These are phyloP conservation scores for Neolentinus lepideus DNA, from an alignment of 1,284 basidiomycete genomes.

Conservation along the genomic window DNA sequence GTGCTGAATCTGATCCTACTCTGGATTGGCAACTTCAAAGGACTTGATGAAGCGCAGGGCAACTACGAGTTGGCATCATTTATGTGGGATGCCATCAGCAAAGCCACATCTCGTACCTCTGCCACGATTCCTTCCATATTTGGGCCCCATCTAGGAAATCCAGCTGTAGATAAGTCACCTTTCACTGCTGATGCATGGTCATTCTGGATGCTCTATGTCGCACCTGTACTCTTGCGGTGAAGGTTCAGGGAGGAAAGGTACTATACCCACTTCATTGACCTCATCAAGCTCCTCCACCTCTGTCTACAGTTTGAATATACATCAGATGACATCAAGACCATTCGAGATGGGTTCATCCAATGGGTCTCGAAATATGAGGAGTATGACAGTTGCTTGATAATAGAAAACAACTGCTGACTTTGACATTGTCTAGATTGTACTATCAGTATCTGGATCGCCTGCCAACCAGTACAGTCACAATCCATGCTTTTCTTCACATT, in stretches of 20 bases:
- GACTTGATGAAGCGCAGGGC: slow-evolving; percentile 23
- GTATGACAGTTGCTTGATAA: slow-evolving; percentile 19
- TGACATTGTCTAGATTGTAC: slow-evolving; percentile 24
- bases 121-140: slow-evolving; percentile 31
- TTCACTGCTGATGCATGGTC: slow-evolving; percentile 26
- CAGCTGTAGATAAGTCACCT: slow-evolving; percentile 20
- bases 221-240: slow-evolving; percentile 27
- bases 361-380: slow-evolving; percentile 38
- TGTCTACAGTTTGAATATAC: slow-evolving; percentile 36
- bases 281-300: slow-evolving; percentile 28
- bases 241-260: slow-evolving; percentile 23
- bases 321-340: slow-evolving; percentile 19
- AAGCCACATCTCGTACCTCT: slow-evolving; percentile 20
- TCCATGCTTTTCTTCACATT: slow-evolving; percentile 36
- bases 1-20: slow-evolving; percentile 29
- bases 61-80: slow-evolving; percentile 20
- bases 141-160: slow-evolving; percentile 28
- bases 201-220: slow-evolving; percentile 32
- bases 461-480: slow-evolving; percentile 27
- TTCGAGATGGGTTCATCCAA: slow-evolving; percentile 24
- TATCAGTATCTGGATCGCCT: slow-evolving; percentile 27
- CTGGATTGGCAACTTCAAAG: slow-evolving; percentile 34
- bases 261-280: slow-evolving; percentile 33
- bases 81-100: slow-evolving; percentile 33
- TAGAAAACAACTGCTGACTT: not conserved